Conservation (phyloP, 768 basidiomycete genomes). For the Russula sp. region DNA sequence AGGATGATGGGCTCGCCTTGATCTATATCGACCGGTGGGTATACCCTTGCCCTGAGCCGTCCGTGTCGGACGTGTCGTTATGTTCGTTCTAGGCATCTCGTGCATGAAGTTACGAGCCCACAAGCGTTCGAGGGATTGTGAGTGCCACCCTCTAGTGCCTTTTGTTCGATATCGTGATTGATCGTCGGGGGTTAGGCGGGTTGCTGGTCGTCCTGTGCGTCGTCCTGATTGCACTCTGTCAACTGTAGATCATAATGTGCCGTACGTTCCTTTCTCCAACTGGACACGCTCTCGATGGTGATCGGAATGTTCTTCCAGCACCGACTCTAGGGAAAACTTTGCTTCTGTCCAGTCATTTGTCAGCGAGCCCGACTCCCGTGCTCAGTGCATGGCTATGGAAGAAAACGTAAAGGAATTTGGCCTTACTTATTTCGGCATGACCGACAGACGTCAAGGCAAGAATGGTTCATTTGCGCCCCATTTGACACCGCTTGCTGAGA, state of each 20-base stretch:
- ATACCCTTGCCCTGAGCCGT: slow-evolving; percentile 6
- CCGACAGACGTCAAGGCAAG: slow-evolving; percentile 58
- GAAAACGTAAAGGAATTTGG: slow-evolving; percentile 67
- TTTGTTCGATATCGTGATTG: neutral
- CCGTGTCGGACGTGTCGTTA: slow-evolving; percentile 19
- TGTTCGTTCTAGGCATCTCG: slow-evolving; percentile 45
- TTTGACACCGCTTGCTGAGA: slow-evolving; percentile 8
- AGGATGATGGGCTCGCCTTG: slow-evolving; percentile 74
- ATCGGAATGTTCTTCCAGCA: slow-evolving; percentile 36
- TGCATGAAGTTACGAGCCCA: slow-evolving; percentile 63
- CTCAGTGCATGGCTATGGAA: slow-evolving; percentile 57
- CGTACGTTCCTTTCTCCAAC: slow-evolving; percentile 35
- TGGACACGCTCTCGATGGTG: slow-evolving; percentile 11
- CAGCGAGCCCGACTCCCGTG: slow-evolving; percentile 54
- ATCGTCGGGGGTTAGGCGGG: slow-evolving; percentile 38
- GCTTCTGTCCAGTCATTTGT: slow-evolving; percentile 50
- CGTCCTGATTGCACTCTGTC: slow-evolving; percentile 63
- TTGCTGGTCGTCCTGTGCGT: slow-evolving; percentile 54
- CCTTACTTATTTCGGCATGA: slow-evolving; percentile 65
- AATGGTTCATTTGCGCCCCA: neutral
- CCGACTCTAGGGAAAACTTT: slow-evolving; percentile 51
- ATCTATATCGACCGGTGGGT: slow-evolving; percentile 62
- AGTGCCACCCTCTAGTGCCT: slow-evolving; percentile 24
- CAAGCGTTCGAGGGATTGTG: slow-evolving; percentile 60
- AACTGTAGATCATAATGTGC: slow-evolving; percentile 59